These are phyloP conservation scores for Claviceps sp. DNA, from an alignment of 2,329 filamentous ascomycete species.

Conservation along the genomic window DNA sequence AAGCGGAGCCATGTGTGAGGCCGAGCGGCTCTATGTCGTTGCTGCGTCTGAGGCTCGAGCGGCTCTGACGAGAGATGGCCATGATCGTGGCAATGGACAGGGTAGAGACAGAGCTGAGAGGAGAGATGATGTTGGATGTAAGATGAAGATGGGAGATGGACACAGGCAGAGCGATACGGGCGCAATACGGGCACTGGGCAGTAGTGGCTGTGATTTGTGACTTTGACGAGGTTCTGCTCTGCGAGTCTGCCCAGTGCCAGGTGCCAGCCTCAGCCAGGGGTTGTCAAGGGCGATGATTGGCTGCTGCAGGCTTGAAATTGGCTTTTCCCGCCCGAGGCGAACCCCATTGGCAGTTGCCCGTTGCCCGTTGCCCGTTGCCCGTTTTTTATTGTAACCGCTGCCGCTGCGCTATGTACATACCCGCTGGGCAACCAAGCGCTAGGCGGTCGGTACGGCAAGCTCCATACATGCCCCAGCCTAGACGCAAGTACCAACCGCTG, in stretches of 20 bases:
- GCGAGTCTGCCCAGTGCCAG: background rate
- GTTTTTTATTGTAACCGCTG: background rate
- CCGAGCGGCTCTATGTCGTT: background rate
- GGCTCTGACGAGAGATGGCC: background rate
- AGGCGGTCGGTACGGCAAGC: background rate
- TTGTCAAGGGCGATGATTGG: background rate
- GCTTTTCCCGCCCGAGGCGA: conserved; percentile 1
- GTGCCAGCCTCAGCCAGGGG: background rate
- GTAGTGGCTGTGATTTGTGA: too few species aligned
- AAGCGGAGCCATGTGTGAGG: background rate
- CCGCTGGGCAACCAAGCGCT: too few species aligned
- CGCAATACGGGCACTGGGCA: background rate
- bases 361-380: background rate
- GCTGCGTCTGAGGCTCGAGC: background rate
- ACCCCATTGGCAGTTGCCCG: background rate
- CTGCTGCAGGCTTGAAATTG: conserved; percentile 10
- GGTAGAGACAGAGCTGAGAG: background rate
- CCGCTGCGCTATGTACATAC: too few species aligned
- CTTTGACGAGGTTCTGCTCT: background rate
- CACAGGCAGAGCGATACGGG: background rate
- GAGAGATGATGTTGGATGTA: background rate
- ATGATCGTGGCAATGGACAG: background rate
- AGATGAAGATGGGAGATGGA: background rate
- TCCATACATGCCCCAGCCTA: background rate
- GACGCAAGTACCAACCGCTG: background rate